Base-by-base conservation (phyloP, 23 red algal genomes). In the Gracilaria gracilis region DNA sequence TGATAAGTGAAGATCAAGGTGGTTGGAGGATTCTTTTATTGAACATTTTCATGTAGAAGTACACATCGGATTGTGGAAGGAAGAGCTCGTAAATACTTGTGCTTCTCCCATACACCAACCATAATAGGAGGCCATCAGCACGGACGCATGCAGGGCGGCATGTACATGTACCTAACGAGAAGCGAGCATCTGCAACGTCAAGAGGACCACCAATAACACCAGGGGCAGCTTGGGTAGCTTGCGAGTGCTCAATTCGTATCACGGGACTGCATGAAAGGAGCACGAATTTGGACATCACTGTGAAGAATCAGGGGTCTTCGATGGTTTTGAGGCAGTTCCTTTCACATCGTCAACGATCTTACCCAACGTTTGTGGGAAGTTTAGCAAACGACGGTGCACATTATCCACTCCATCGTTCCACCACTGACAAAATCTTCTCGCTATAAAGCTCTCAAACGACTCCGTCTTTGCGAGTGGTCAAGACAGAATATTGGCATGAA, bases 381-480 rank as follows among this genome's bases (percentile, higher is more conserved):
- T 78, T 9, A 92, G 28, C 27, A 92, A 65, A 4, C 89, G 59
- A 12, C 89, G 61, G 51, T 92, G 80, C 11, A 92, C 89, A 75
- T 84, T 92, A 62, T 92, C 89, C 8, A 92, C 89, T 4, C 78
- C 79, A 51, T 54, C 39, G 81, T 92, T 92, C 89, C 89, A 92
- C 89, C 89, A 83, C 36, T 83, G 89, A 44, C 66, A 59, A 47
- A 84, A 83, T 47, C 89, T 77, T 57, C 69, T 58, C 8, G 21
- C 58, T 38, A 92, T 77, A 48, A 76, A 92, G 48, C 79, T 64
- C 36, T 92, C 89, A 84, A 92, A 84, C 48, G 89, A 84, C 27
- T 92, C 77, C n/a, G 64, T 84, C 89, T 92, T 33, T 29, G n/a
- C 36, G 70, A 32, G 1, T n/a, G 32, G 42, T 62, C 53, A 24